A percentile compares a stretch with the other conserved stretches of the same genome.
phyloP scores from a whole-genome alignment of 176 grass and related monocot genomes.

The Oryza brachyantha region DNA sequence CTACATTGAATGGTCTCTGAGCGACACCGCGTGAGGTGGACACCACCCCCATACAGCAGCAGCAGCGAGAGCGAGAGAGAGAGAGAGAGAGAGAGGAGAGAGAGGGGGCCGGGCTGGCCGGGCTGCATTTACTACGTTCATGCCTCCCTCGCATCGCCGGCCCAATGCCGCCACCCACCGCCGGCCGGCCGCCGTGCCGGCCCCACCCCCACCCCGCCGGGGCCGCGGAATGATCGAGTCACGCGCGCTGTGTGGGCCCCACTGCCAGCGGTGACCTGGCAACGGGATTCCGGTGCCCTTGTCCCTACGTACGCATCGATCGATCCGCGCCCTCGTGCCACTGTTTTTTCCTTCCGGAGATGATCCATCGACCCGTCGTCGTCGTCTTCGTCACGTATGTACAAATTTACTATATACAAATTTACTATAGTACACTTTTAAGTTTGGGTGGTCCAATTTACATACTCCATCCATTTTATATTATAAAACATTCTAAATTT shows the following conservation, averaged over 20 bases:
- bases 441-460: too few species aligned
- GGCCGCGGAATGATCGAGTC: too few species aligned
- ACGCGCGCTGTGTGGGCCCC: background rate
- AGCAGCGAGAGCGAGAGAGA: background rate
- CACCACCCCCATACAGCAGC: slow-evolving; percentile 8
- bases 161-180: slow-evolving; percentile 31
- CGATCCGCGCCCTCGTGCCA: background rate
- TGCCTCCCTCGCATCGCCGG: slow-evolving; percentile 41
- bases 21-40: slow-evolving; percentile 56
- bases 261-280: background rate
- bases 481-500: too few species aligned
- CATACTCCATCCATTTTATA: too few species aligned
- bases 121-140: slow-evolving; percentile 53
- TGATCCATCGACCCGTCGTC: background rate
- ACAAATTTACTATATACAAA: too few species aligned
- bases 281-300: slow-evolving; percentile 31
- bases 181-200: background rate
- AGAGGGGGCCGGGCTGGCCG: background rate
- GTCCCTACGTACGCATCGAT: background rate
- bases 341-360: background rate
- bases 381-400: too few species aligned
- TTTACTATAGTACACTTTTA: too few species aligned
- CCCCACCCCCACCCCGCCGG: background rate
- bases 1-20: slow-evolving; percentile 50
- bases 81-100: background rate